Evolutionary conservation across 352 stramenopile genomes (phyloP), one percentile per base, ranked within the genome.

Genomic region (Thraustochytrium sp.): DNA sequence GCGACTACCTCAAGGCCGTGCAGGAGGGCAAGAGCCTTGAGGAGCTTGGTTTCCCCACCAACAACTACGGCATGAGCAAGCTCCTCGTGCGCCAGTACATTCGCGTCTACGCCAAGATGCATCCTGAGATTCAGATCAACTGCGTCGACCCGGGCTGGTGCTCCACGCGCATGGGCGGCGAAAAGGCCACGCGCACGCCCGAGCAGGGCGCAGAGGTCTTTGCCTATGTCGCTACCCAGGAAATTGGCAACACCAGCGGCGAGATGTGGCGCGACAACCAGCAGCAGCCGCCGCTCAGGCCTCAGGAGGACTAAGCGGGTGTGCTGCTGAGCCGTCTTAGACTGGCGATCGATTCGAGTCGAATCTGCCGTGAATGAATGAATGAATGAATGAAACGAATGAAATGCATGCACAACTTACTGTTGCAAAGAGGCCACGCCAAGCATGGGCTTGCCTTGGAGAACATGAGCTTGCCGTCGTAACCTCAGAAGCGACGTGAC

Each of bases 41-140:
- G 37, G 49, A 62, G 48, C 42, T 23, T 36, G 49, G 49, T 13
- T 77, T 55, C 42, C 13, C 65, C 8, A 37, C 65, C 13, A 77
- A 55, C 34, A 62, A 62, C 65, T 77, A 77, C 31, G 65, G 65
- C 11, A 62, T 77, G 42, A 62, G 42, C 38, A 77, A 77, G 65
- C 42, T 62, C 37, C 36, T 23, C 37, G 34, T 77, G 13, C 13
- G 21, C 13, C 29, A 55, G 9, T 77, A 75, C 65, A 62, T 26
- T 13, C 42, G 65, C 23, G 46, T 31, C 26, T 62, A 31, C 26
- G 65, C 65, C 13, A 13, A 29, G 13, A 36, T 64, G 31, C 65
- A 77, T 36, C 65, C 65, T 9, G 65, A 77, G 49, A 62, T 77
- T 23, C 40, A 37, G 18, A 36, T 77, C 18, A 77, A 77, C 2